Evolutionary conservation across 352 stramenopile genomes (phyloP).

Genomic region (Stramenopiles sp.): DNA sequence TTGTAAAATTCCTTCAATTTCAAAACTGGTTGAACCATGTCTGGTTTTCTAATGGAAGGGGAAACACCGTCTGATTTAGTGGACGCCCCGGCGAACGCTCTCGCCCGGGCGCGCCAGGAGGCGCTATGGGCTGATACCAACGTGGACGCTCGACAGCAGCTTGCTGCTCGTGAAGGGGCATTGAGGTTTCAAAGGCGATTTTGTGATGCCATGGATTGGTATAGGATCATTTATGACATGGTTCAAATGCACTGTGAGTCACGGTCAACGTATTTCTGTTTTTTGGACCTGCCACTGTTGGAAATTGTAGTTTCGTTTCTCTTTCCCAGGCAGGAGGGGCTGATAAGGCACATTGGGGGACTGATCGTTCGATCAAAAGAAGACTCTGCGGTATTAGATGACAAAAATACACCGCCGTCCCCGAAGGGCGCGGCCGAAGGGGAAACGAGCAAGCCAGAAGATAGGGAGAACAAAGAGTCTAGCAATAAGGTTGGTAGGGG

Average conservation of each 20-base stretch:
- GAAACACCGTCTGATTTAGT: slow-evolving; percentile 2
- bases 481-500: too few relatives aligned
- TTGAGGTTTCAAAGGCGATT: not conserved
- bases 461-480: not conserved
- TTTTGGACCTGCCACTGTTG: not conserved
- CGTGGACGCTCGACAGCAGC: not conserved
- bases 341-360: not conserved
- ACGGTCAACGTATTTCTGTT: not conserved
- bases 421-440: not conserved
- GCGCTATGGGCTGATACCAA: not conserved
- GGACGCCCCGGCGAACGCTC: not conserved
- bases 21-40: too few relatives aligned
- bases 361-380: not conserved
- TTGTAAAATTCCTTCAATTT: too few relatives aligned
- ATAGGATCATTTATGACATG: too few relatives aligned
- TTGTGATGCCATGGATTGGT: not conserved
- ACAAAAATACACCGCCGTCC: not conserved
- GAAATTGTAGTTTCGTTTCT: not conserved
- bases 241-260: not conserved
- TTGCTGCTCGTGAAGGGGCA: not conserved
- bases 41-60: not conserved
- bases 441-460: not conserved
- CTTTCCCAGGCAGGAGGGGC: not conserved
- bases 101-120: not conserved
- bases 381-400: not conserved